Conservation (phyloP, 345 rosid species). For the Lepidium sativum region DNA sequence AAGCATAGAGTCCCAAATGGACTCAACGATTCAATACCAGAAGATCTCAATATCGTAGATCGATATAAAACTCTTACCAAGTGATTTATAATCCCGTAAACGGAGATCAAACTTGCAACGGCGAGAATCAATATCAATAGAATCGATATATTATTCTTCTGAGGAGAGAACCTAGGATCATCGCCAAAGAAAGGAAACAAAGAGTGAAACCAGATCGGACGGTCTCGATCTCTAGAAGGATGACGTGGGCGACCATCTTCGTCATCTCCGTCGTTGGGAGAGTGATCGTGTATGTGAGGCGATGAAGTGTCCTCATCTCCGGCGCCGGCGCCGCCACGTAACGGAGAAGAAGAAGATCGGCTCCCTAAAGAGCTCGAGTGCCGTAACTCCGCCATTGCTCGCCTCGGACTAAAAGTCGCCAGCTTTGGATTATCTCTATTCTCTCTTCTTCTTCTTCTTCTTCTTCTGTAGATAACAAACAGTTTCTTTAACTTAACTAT, state of each 20-base stretch:
- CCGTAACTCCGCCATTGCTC: constrained; percentile 88
- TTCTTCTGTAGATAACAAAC: not conserved
- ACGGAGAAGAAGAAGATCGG: constrained; percentile 78
- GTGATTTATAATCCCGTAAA: constrained; percentile 53
- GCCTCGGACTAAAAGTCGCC: constrained; percentile 64
- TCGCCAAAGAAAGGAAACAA: constrained; percentile 49
- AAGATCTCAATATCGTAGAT: constrained; percentile 8
- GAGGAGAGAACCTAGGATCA: constrained; percentile 70
- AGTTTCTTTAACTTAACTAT: constrained; percentile 17
- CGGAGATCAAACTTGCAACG: constrained; percentile 58
- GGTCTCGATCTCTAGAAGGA: constrained; percentile 72
- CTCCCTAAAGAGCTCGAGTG: constrained; percentile 87
- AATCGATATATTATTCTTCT: constrained; percentile 46
- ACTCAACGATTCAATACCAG: not conserved
- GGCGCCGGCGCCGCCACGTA: constrained; percentile 34
- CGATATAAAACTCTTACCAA: constrained; percentile 45
- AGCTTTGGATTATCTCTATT: constrained; percentile 13
- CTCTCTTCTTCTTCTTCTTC: not conserved
- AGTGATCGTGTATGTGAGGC: constrained; percentile 60
- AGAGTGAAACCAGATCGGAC: constrained; percentile 49
- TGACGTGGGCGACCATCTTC: constrained; percentile 55
- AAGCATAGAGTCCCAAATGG: not conserved
- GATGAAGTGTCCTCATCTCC: constrained; percentile 71
- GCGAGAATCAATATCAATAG: constrained; percentile 38
- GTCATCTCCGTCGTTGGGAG: constrained; percentile 30